Evolutionary conservation across 441 rosid genomes (phyloP), one percentile per base, ranked within the genome.

Genomic region (Caryocar brasiliense): DNA sequence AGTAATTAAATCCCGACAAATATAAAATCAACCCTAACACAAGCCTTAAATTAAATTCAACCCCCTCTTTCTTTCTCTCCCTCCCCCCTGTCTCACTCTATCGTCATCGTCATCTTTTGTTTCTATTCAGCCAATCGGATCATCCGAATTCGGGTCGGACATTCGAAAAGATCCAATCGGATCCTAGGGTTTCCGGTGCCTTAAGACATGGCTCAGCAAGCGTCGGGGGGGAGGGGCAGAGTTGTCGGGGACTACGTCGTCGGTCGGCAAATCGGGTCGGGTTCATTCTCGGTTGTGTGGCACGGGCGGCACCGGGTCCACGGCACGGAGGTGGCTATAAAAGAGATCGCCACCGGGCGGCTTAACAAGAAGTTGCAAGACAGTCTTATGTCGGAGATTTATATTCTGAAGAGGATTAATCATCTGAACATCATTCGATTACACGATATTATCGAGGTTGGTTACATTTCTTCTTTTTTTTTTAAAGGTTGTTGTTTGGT

Each of bases 261-360:
- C 35, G 88, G 90, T 25, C 56, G 65, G 53, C 78, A 82, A 75
- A 81, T 93, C 66, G 99, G 99, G 64, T 93, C 95, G 59, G 99
- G 99, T 66, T 93, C 97, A 17, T 93, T 88, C 64, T 93, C 99
- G n/a, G 80, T 81, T 38, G 99, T 93, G 10, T 93, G 91, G 88
- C 95, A 82, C 52, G 99, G 90, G 35, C 67, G 86, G 59, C 97
- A 93, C 66, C 79, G 91, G 19, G 76, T 81, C 20, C 90, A 86
- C 51, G 97, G 95, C 37, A 88, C 79, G 37, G 85, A 84, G 42
- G 99, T 93, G 53, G 99, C 99, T 27, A 93, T 92, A 46, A 92
- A 88, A 56, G 99, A 92, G 88, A 92, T 92, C 62, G 76, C 58
- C 12, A 77, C 61, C 49, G 52, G 67, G 22, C 58, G 85, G 34